Evolutionary conservation across 768 basidiomycete genomes (phyloP), one percentile per base, ranked within the genome.

Genomic region (Tylopilus intermedius): DNA sequence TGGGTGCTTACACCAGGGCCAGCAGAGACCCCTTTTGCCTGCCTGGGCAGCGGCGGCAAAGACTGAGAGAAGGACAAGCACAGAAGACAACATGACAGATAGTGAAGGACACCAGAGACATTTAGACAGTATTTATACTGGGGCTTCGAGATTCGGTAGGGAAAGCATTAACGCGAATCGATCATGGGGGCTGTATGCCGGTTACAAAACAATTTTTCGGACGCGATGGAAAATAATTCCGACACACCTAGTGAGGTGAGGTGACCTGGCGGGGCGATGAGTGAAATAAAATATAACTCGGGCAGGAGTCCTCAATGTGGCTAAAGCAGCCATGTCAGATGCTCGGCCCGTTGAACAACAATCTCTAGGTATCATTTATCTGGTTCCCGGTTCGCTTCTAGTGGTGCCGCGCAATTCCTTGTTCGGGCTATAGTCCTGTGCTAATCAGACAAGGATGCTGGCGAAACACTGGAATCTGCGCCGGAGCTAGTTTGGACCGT

Each of bases 11-110:
- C 69, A 73, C 54, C 54, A 74, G 24, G 72, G 59, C 72, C 72
- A 73, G 40, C 61, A 61, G 21, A 73, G 64, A 30, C 72, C 72
- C 22, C 73, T 66, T 57, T 73, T 73, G 18, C 72, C 72, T 22
- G 73, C 73, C 13, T 56, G 62, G 33, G 55, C 66, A n/a, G 55
- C 48, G 8, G 53, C 29, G 1, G 56, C 33, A 27, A 67, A 68
- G 7, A 59, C 15, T 0, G 56, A 47, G 18, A 68, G 51, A 22
- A 64, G 14, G 22, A 63, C 42, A 13, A 69, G 22, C 6, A 49
- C 37, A 38, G 47, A 57, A 21, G 46, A 39, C 14, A 66, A 39
- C 66, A 70, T 69, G 9, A 30, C n/a, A 5, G 2, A 49, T 21
- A 27, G 29, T 10, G 10, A 41, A 37, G 18, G 14, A 39, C 8